phyloP scores from a whole-genome alignment of 2,329 filamentous ascomycete species.

The Botrytis deweyae region DNA sequence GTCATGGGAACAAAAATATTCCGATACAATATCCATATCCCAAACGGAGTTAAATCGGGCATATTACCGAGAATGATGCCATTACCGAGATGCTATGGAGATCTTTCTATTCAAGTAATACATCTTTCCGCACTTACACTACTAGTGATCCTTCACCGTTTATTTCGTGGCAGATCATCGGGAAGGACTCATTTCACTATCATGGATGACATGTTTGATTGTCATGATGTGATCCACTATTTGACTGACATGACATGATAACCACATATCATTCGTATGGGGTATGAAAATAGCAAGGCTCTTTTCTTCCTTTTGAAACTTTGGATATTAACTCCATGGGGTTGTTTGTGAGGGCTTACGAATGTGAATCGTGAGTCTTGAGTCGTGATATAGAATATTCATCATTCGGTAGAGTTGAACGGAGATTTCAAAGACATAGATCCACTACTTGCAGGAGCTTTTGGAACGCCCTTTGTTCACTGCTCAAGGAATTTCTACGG shows the following conservation, averaged over 20 bases:
- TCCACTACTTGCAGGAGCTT: neutral
- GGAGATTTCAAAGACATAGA: neutral
- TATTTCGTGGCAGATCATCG: constrained; percentile 10
- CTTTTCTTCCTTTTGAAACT: constrained; percentile 1
- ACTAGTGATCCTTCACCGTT: neutral
- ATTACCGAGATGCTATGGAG: neutral
- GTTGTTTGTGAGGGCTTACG: neutral
- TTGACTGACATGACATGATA: neutral
- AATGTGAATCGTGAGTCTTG: neutral
- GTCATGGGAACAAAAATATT: constrained; percentile 7
- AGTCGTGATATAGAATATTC: neutral
- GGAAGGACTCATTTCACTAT: neutral
- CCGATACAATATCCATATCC: neutral
- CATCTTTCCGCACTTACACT: neutral
- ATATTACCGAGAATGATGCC: neutral
- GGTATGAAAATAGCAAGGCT: neutral
- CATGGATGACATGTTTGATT: neutral
- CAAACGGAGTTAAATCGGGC: neutral
- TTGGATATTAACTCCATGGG: neutral
- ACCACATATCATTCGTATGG: neutral
- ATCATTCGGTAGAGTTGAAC: neutral
- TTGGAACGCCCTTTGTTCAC: neutral
- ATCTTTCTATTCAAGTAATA: neutral
- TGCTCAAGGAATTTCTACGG: neutral
- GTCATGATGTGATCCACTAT: neutral